phyloP scores from a whole-genome alignment of 139 green algal species.

The Parachlorella kessleri region DNA sequence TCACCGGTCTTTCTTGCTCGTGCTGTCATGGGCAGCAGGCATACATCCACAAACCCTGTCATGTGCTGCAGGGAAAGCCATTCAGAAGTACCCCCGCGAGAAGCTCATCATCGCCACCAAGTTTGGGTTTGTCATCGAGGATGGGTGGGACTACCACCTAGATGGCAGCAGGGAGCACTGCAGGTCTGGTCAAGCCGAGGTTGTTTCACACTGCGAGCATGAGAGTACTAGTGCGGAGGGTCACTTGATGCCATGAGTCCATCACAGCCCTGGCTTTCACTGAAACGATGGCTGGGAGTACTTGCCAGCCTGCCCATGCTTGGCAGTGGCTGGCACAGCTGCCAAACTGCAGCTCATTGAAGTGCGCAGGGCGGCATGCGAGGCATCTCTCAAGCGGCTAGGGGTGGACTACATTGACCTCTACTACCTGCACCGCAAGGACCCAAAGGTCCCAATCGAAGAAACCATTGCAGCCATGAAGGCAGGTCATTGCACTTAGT shows the following conservation, averaged over 20 bases:
- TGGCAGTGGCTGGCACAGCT: neutral
- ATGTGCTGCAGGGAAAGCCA: neutral
- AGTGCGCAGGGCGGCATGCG: slow-evolving; percentile 32
- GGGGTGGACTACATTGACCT: slow-evolving; percentile 59
- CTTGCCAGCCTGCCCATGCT: neutral
- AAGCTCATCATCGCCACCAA: slow-evolving; percentile 53
- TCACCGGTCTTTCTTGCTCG: no score
- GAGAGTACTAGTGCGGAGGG: no score
- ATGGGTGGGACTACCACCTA: neutral
- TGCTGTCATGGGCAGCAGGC: no score
- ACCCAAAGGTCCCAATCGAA: slow-evolving; percentile 60
- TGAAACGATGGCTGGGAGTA: neutral
- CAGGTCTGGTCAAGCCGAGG: no score
- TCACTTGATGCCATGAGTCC: neutral
- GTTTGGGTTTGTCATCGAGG: slow-evolving; percentile 34
- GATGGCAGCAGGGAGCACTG: slow-evolving; percentile 14
- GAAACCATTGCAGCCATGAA: slow-evolving; percentile 64
- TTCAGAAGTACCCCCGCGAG: slow-evolving; percentile 6
- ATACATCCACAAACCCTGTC: neutral
- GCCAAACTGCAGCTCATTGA: no score
- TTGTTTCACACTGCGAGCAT: no score
- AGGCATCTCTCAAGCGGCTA: slow-evolving; percentile 55
- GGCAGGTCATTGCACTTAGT: no score
- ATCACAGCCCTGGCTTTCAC: neutral
- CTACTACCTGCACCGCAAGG: slow-evolving; percentile 46